Evolutionary conservation across 2,329 filamentous ascomycete genomes (phyloP).

Genomic region (Arthrobotrys pseudoclavata): DNA sequence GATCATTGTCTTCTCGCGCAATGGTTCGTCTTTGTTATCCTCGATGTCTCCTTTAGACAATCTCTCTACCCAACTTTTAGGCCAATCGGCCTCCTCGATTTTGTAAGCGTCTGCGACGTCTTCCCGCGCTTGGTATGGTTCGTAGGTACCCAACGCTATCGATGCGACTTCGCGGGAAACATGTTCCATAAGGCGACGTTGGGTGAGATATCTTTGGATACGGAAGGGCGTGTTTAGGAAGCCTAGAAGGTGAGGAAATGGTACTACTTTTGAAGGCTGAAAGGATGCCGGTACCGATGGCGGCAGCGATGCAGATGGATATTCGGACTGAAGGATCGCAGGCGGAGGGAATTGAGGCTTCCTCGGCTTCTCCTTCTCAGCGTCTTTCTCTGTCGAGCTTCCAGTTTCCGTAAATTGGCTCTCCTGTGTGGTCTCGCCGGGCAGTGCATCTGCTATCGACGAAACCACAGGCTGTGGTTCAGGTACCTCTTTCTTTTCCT

Average conservation of each 20-base stretch:
- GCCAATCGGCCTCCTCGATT: slow-evolving; percentile 58
- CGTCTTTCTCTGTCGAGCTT: slow-evolving; percentile 64
- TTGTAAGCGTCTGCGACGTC: slow-evolving; percentile 48
- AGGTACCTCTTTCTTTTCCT: slow-evolving; percentile 62
- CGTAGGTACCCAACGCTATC: slow-evolving; percentile 76
- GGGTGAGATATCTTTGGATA: slow-evolving; percentile 87
- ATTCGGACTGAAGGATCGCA: slow-evolving; percentile 81
- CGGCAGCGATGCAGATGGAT: slow-evolving; percentile 76
- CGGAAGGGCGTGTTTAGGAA: slow-evolving; percentile 91
- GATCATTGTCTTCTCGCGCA: slow-evolving; percentile 53
- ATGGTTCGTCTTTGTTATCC: slow-evolving; percentile 55
- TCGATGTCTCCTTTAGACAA: slow-evolving; percentile 35
- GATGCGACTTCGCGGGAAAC: slow-evolving; percentile 90
- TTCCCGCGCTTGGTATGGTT: slow-evolving; percentile 67
- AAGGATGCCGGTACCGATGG: slow-evolving; percentile 77
- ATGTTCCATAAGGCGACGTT: slow-evolving; percentile 84
- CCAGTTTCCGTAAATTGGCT: slow-evolving; percentile 57
- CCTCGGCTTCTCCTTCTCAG: slow-evolving; percentile 71
- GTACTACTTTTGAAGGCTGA: slow-evolving; percentile 78
- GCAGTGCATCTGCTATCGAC: slow-evolving; percentile 50
- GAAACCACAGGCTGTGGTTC: slow-evolving; percentile 63
- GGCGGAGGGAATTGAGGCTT: slow-evolving; percentile 76
- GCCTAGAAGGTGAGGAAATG: slow-evolving; percentile 90
- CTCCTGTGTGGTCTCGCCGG: slow-evolving; percentile 62
- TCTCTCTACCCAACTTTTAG: slow-evolving; percentile 52